A percentile compares a stretch with the other conserved stretches of the same genome.
phyloP scores from a whole-genome alignment of 495 filamentous ascomycete species.

The Aspergillus heteromorphus region DNA sequence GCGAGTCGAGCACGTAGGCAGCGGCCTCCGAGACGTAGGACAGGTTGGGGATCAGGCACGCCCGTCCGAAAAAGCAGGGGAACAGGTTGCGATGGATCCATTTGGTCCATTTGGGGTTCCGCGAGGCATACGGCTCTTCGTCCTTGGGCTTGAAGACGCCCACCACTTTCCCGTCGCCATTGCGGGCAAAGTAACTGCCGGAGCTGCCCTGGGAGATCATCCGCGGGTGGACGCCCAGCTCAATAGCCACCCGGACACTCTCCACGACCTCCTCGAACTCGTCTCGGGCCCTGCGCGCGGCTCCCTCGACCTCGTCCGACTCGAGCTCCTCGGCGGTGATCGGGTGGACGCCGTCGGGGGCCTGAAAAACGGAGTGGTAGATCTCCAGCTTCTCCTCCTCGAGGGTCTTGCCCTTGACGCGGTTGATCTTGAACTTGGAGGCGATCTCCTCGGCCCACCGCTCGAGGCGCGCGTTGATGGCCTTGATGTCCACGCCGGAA shows the following conservation, averaged over 20 bases:
- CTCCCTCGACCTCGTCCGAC: constrained; percentile 47
- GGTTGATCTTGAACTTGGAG: constrained; percentile 86
- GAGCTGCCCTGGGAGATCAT: constrained; percentile 97
- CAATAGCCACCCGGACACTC: constrained; percentile 82
- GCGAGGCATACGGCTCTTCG: constrained; percentile 91
- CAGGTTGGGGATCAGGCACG: constrained; percentile 97
- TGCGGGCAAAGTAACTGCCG: constrained; percentile 94
- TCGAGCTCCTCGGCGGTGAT: constrained; percentile 71
- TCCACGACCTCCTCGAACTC: constrained; percentile 89
- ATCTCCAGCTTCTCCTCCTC: constrained; percentile 92
- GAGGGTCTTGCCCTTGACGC: constrained; percentile 65
- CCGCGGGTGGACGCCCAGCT: constrained; percentile 84
- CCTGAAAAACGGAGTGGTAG: constrained; percentile 92
- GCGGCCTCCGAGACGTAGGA: constrained; percentile 98
- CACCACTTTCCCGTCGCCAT: constrained; percentile 85
- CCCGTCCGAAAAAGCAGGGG: constrained; percentile 92
- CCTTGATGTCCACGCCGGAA: constrained; percentile 94
- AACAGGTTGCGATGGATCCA: constrained; percentile 94
- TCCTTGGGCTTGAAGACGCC: constrained; percentile 99
- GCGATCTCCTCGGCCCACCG: constrained; percentile 98
- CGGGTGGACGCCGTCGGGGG: constrained; percentile 77
- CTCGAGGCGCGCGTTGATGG: constrained; percentile 94
- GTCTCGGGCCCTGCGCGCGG: constrained; percentile 59
- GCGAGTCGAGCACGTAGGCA: constrained; percentile 88
- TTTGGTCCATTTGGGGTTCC: constrained; percentile 93